Evolutionary conservation across 306 rosid species (phyloP).

Genomic region (Pachyrhizus erosus): DNA sequence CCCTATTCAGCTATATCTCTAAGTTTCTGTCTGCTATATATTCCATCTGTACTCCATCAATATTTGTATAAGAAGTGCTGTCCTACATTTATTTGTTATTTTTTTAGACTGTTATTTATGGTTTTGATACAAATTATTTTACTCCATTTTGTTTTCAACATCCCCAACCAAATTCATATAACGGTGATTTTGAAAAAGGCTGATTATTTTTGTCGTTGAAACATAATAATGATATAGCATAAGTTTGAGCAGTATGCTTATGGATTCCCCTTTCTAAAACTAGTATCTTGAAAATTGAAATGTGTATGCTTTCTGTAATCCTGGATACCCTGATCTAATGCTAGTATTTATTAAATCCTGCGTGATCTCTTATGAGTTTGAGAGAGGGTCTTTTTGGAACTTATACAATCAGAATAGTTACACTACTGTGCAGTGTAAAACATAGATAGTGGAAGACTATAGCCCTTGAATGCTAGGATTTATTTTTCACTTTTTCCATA

Average conservation of each 20-base stretch:
- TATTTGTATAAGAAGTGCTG: background rate
- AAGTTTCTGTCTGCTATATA: slow-evolving; percentile 21
- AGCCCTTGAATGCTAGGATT: slow-evolving; percentile 27
- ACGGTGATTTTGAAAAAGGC: background rate
- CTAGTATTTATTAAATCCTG: background rate
- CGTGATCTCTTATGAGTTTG: slow-evolving; percentile 18
- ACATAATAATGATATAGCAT: slow-evolving; percentile 11
- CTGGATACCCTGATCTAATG: slow-evolving; percentile 1
- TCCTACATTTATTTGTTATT: background rate
- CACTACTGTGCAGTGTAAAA: slow-evolving; percentile 19
- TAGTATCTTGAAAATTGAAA: slow-evolving; percentile 17
- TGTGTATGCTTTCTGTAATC: slow-evolving; percentile 25
- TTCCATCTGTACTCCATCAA: slow-evolving; percentile 15
- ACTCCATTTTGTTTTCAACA: background rate
- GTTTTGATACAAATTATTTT: slow-evolving; percentile 8
- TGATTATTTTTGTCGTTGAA: slow-evolving; percentile 23
- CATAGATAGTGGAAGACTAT: background rate
- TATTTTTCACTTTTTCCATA: slow-evolving; percentile 4
- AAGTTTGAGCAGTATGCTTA: background rate
- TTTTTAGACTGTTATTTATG: background rate
- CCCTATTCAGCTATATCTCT: background rate
- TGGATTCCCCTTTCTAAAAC: slow-evolving; percentile 10
- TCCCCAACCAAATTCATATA: background rate
- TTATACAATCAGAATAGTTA: slow-evolving; percentile 18
- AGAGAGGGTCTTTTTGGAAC: slow-evolving; percentile 18